Evolutionary conservation across 352 stramenopile genomes (phyloP).

Genomic region (Phytopythium boreale): DNA sequence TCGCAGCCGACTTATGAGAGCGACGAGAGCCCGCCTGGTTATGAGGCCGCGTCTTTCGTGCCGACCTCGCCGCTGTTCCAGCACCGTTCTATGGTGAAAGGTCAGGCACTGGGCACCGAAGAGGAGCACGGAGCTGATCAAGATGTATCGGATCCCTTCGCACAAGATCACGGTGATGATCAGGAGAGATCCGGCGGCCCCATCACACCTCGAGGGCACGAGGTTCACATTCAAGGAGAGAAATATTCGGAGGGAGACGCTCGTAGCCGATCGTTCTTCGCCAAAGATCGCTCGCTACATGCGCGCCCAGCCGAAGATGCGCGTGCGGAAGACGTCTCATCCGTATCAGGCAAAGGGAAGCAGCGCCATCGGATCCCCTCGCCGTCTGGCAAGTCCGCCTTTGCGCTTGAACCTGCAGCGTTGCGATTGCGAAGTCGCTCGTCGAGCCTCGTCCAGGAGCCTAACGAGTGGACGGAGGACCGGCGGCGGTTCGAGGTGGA

Average conservation of each 20-base stretch:
- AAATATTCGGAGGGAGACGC: neutral
- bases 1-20: neutral
- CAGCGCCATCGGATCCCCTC: slow-evolving; percentile 1
- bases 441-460: slow-evolving; percentile 1
- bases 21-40: slow-evolving; percentile 1
- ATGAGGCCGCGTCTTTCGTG: slow-evolving; percentile 2
- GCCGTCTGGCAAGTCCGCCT: slow-evolving; percentile 9
- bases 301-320: neutral
- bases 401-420: slow-evolving; percentile 29
- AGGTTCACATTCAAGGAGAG: neutral
- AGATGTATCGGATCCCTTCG: slow-evolving; percentile 3
- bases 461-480: slow-evolving; percentile 45
- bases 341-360: slow-evolving; percentile 4
- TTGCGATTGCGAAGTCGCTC: slow-evolving; percentile 14
- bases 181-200: neutral
- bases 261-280: neutral
- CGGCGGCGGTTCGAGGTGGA: slow-evolving; percentile 33
- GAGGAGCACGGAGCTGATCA: neutral
- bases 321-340: slow-evolving; percentile 9
- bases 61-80: neutral
- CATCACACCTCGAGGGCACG: neutral
- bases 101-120: neutral
- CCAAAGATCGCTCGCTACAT: neutral
- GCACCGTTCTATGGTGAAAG: neutral
- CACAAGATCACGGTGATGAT: neutral